phyloP scores from a whole-genome alignment of 2,329 filamentous ascomycete species.

The Colletotrichum orchidophilum region DNA sequence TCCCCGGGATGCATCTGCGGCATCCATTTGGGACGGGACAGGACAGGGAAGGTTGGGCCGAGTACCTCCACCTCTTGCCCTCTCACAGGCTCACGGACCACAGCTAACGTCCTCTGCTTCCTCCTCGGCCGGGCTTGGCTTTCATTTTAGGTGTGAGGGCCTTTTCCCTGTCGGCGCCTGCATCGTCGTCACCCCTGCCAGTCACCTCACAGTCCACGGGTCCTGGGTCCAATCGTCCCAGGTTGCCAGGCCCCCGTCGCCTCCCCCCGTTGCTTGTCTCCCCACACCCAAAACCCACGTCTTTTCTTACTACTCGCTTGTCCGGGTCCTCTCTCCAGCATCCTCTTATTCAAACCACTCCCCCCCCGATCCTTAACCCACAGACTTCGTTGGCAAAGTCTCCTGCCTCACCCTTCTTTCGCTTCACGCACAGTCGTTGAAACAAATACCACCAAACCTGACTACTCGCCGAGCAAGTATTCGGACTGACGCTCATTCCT shows the following conservation, averaged over 20 bases:
- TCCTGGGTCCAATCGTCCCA: background rate
- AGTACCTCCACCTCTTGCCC: conserved; percentile 10
- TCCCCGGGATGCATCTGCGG: background rate
- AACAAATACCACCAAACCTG: conserved; percentile 39
- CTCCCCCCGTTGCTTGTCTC: background rate
- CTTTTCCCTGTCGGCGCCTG: conserved; percentile 22
- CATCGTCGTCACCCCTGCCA: conserved; percentile 12
- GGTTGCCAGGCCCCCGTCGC: background rate
- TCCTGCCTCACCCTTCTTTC: conserved; percentile 29
- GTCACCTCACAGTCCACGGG: background rate
- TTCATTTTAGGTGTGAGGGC: background rate
- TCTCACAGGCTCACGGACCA: conserved; percentile 7
- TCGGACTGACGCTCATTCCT: conserved; percentile 35
- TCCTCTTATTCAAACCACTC: conserved; percentile 32
- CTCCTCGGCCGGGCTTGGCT: conserved; percentile 6
- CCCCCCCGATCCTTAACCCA: conserved; percentile 31
- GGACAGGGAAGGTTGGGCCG: conserved; percentile 24
- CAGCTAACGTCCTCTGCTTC: conserved; percentile 7
- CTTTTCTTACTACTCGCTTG: conserved; percentile 4
- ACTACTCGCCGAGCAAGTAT: conserved; percentile 43
- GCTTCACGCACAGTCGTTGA: conserved; percentile 30
- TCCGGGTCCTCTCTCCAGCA: background rate
- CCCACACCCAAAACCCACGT: conserved; percentile 28
- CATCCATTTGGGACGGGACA: background rate
- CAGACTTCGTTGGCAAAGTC: conserved; percentile 69